Base-by-base conservation (phyloP, 177 flowering plant genomes). In the Vitis hybrid region DNA sequence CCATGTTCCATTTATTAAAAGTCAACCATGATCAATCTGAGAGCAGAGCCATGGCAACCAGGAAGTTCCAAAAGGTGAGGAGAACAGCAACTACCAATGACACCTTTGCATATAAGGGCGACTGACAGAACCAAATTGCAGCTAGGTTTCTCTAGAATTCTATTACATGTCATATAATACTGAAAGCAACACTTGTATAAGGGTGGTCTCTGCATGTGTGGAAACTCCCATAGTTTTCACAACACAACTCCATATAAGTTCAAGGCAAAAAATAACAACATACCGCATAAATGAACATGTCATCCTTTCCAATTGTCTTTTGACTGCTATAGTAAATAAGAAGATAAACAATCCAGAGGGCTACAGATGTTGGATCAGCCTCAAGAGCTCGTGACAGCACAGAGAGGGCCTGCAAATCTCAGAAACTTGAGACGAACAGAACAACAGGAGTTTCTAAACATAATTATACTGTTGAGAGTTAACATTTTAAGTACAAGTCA, bases 271-370 rank as follows among this genome's bases (percentile, higher is more conserved):
- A 18, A 52, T 7, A 74, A 68, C 54, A 70, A 70, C 97, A 78
- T 92, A 94, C 97, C 86, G 97, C 93, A 76, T 59, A 60, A 11
- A 67, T 79, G 75, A 87, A 86, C 91, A 91, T 82, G 79, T 94
- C 96, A 80, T 89, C 93, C 76, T 85, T 83, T 65, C 81, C 92
- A 76, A 76, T 61, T 51, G 83, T 61, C 55, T 76, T 79, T 58
- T 70, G 76, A 68, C 76, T 70, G 78, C 83, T 70, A 67, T 87
- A 81, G 82, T 52, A 88, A 61, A 92, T 73, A 56, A 81, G 85
- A 73, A 94, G 86, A 85, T 88, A 94, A 77, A 82, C 78, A 52
- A 86, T 76, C 98, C 98, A 94, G 59, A 89, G 82, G 73, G 69
- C 73, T 56, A 79, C 81, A 65, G 90, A 88, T 35, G 80, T 79